Evolutionary conservation across 176 grass and related monocot genomes (phyloP).

Genomic region (Guadua angustifolia): DNA sequence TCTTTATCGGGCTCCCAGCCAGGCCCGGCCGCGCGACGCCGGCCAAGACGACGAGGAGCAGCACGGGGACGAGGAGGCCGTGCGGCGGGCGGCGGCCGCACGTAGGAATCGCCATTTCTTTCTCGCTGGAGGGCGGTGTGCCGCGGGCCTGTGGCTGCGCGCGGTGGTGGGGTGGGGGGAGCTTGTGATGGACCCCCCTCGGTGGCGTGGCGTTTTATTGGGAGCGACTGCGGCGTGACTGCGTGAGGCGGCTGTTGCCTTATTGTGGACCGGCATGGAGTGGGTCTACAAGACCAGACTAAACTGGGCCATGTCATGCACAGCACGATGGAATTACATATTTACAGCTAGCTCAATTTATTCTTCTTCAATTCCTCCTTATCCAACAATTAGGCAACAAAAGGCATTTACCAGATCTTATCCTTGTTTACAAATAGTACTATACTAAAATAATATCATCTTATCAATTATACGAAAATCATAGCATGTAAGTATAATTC

Average conservation of each 20-base stretch:
- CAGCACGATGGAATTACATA: not conserved
- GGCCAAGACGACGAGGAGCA: constrained; percentile 18
- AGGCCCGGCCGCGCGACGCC: not conserved
- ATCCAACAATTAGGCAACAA: not conserved
- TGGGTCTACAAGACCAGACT: not conserved
- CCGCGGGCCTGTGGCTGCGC: not conserved
- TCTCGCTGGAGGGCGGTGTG: not conserved
- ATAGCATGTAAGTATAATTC: not conserved
- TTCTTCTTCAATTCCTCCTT: not conserved
- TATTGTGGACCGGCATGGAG: constrained; percentile 15
- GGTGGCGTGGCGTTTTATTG: constrained; percentile 12
- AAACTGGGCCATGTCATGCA: not conserved
- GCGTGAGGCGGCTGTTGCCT: constrained; percentile 39
- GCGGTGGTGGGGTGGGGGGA: not conserved
- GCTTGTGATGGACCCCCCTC: constrained; percentile 36
- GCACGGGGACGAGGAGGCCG: not conserved
- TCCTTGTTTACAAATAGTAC: not conserved
- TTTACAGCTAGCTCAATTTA: not conserved
- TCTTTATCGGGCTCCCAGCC: constrained; percentile 66
- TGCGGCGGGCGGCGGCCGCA: not conserved
- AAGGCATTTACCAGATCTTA: not conserved
- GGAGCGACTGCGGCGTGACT: not conserved
- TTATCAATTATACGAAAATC: not conserved
- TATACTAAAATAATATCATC: not conserved
- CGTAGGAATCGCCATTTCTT: constrained; percentile 31